Evolutionary conservation across 164 flowering plant genomes (phyloP).

Genomic region (Chimonanthus salicifolius): DNA sequence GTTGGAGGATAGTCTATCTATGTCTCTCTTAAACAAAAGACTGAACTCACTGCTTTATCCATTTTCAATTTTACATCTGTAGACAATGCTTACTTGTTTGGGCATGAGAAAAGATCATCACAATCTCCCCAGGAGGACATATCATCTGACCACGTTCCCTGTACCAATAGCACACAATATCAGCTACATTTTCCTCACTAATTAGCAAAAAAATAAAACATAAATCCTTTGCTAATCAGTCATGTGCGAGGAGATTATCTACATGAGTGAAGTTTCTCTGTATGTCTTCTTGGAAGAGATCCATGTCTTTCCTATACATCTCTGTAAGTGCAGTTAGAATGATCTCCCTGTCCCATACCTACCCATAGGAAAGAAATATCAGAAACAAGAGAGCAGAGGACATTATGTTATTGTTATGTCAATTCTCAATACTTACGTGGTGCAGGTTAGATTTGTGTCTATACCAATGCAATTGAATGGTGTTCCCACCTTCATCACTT

Average conservation of each 20-base stretch:
- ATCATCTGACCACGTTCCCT: constrained; percentile 77
- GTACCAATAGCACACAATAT: constrained; percentile 6
- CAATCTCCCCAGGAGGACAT: constrained; percentile 67
- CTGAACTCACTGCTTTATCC: neutral
- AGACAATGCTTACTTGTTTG: constrained; percentile 42
- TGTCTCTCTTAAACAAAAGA: neutral
- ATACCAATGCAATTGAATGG: constrained; percentile 72
- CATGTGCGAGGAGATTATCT: constrained; percentile 11
- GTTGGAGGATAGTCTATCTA: neutral
- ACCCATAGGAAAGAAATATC: neutral
- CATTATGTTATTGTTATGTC: neutral
- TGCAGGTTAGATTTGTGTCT: constrained; percentile 90
- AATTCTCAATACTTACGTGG: constrained; percentile 54
- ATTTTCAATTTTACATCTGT: neutral
- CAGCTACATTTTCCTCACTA: neutral
- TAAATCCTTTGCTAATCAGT: neutral
- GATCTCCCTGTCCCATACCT: constrained; percentile 99
- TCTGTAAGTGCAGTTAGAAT: constrained; percentile 63
- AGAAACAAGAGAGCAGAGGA: neutral
- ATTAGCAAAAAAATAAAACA: neutral
- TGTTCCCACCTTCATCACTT: constrained; percentile 83
- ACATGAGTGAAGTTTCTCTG: constrained; percentile 66
- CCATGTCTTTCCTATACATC: constrained; percentile 59
- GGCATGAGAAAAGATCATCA: constrained; percentile 50
- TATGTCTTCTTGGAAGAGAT: constrained; percentile 58